Evolutionary conservation across 2,329 filamentous ascomycete species (phyloP).

Genomic region (Parascedosporium putredinis): DNA sequence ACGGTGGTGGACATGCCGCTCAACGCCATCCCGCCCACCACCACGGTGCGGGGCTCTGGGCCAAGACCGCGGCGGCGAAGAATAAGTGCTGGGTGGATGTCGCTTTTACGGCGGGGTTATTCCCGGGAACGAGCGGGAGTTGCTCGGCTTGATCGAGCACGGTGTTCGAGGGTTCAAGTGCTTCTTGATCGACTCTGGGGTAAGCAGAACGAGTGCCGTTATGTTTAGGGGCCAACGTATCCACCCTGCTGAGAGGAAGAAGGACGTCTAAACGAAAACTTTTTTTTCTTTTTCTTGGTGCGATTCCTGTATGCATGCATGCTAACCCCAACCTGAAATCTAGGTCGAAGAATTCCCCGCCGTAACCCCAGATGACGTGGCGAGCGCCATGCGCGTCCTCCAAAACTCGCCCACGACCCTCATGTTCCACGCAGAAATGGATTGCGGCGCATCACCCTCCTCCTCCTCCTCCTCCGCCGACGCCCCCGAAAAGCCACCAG

Average conservation of each 20-base stretch:
- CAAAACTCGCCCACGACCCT: constrained; percentile 76
- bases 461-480: constrained; percentile 59
- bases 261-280: too few relatives aligned
- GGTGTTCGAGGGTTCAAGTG: constrained; percentile 96
- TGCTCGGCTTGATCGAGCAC: constrained; percentile 69
- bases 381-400: constrained; percentile 68
- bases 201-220: constrained; percentile 38
- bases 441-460: constrained; percentile 74
- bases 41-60: constrained; percentile 70
- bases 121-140: constrained; percentile 72
- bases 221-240: neutral
- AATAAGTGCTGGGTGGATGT: constrained; percentile 97
- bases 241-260: too few relatives aligned
- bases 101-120: constrained; percentile 97
- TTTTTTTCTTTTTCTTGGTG: too few relatives aligned
- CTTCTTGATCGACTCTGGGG: constrained; percentile 92
- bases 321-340: constrained; percentile 12
- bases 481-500: constrained; percentile 58
- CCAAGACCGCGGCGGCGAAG: constrained; percentile 74
- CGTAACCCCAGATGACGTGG: constrained; percentile 69
- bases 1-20: constrained; percentile 97
- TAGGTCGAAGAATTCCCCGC: constrained; percentile 93
- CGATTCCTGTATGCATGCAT: neutral
- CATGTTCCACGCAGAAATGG: constrained; percentile 99
- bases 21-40: constrained; percentile 94